Conservation (phyloP, 2,329 filamentous ascomycete species). For the Kalmusia sp. region DNA sequence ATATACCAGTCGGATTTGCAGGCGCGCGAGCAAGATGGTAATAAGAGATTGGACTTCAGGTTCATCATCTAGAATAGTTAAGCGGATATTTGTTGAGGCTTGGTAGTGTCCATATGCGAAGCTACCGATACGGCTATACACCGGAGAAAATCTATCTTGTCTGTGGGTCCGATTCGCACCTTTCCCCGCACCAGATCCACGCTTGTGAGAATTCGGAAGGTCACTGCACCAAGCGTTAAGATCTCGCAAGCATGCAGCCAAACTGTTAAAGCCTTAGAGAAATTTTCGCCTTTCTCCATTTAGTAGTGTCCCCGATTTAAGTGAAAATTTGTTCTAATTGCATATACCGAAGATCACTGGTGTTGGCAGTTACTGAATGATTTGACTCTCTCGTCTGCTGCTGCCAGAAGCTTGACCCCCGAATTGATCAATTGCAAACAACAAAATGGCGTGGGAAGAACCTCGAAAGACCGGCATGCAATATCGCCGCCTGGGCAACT, state of each 20-base stretch:
- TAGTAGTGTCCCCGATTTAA: background rate
- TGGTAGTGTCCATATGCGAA: too few species aligned
- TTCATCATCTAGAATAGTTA: slow-evolving; percentile 34
- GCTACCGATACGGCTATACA: background rate
- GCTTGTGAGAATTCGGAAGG: background rate
- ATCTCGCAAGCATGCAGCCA: background rate
- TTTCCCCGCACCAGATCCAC: background rate
- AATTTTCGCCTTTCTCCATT: background rate
- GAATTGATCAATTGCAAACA: background rate
- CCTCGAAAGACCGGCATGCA: slow-evolving; percentile 49
- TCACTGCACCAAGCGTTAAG: background rate
- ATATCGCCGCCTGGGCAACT: slow-evolving; percentile 74
- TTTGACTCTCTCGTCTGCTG: background rate
- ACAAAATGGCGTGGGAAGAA: slow-evolving; percentile 38
- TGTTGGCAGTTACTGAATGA: background rate
- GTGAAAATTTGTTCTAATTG: background rate
- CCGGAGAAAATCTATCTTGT: background rate
- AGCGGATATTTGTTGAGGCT: background rate
- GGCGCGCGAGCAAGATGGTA: slow-evolving; percentile 41
- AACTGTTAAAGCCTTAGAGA: background rate
- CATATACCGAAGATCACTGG: background rate
- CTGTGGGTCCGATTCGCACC: background rate
- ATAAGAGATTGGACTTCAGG: slow-evolving; percentile 50
- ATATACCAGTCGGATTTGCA: slow-evolving; percentile 54
- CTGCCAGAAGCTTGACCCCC: background rate